Evolutionary conservation across 805 yeast species (phyloP).

Genomic region (Starmerella cellae): DNA sequence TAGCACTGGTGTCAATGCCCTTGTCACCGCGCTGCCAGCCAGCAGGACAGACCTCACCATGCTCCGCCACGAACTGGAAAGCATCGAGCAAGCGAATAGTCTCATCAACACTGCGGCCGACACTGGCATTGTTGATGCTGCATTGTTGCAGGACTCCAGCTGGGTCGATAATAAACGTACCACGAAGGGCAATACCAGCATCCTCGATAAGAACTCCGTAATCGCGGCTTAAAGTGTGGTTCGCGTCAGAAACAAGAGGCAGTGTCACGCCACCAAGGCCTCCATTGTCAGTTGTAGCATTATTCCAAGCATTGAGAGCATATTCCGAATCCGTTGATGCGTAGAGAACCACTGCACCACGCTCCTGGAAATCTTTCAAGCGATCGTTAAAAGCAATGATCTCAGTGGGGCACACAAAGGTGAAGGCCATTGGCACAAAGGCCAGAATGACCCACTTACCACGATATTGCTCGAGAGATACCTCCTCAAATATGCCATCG

Average conservation of each 20-base stretch:
- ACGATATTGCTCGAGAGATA: constrained; percentile 84
- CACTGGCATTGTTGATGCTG: constrained; percentile 97
- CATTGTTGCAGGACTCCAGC: constrained; percentile 87
- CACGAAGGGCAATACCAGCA: constrained; percentile 94
- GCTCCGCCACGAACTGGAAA: constrained; percentile 97
- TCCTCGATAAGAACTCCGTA: constrained; percentile 97
- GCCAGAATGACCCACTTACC: constrained; percentile 97
- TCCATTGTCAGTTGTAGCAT: constrained; percentile 90
- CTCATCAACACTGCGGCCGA: constrained; percentile 97
- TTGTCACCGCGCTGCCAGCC: constrained; percentile 96
- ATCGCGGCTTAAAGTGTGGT: constrained; percentile 86
- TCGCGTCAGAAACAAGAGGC: constrained; percentile 92
- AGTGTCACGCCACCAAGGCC: constrained; percentile 92
- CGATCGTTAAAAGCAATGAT: constrained; percentile 97
- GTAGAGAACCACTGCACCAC: constrained; percentile 77
- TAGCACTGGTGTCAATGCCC: constrained; percentile 46
- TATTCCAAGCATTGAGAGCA: constrained; percentile 96
- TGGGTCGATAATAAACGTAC: constrained; percentile 96
- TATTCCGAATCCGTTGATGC: constrained; percentile 98
- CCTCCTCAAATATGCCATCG: constrained; percentile 91
- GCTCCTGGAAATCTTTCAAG: constrained; percentile 71
- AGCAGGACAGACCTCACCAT: constrained; percentile 99
- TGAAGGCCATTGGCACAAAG: constrained; percentile 97
- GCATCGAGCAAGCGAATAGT: constrained; percentile 95
- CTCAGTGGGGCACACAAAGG: constrained; percentile 98